phyloP scores from a whole-genome alignment of 2,329 filamentous ascomycete species.

The Metarhizium humberi region DNA sequence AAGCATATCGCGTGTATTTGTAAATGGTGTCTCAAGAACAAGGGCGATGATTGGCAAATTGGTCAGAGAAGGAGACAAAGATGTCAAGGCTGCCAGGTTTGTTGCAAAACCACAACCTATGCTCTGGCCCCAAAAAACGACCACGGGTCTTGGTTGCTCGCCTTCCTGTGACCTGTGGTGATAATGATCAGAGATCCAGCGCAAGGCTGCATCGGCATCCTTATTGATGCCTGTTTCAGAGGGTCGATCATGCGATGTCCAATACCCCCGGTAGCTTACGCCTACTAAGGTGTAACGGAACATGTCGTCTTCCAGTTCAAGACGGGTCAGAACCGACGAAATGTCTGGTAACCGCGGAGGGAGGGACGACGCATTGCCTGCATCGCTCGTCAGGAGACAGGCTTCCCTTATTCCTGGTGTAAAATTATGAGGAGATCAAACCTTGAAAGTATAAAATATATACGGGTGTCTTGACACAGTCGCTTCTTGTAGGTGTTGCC shows the following conservation, averaged over 20 bases:
- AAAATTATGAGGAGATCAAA: slow-evolving; percentile 18
- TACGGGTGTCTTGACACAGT: slow-evolving; percentile 21
- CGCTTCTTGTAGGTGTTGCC: neutral
- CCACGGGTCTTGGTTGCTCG: slow-evolving; percentile 18
- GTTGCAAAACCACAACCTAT: slow-evolving; percentile 66
- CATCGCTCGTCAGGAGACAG: neutral
- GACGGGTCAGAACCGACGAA: slow-evolving; percentile 39
- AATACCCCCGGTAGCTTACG: slow-evolving; percentile 63
- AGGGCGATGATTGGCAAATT: slow-evolving; percentile 36
- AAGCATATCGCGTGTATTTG: slow-evolving; percentile 62
- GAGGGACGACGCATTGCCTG: slow-evolving; percentile 51
- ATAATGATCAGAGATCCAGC: slow-evolving; percentile 46
- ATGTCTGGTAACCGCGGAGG: slow-evolving; percentile 48
- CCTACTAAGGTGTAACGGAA: slow-evolving; percentile 40
- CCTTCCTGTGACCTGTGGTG: slow-evolving; percentile 10
- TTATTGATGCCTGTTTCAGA: slow-evolving; percentile 61
- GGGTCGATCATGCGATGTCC: slow-evolving; percentile 64
- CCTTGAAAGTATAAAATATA: slow-evolving; percentile 52
- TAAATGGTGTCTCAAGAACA: slow-evolving; percentile 69
- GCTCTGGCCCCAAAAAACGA: slow-evolving; percentile 70
- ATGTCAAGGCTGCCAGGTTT: slow-evolving; percentile 36
- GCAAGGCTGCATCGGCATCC: slow-evolving; percentile 55
- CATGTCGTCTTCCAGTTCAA: slow-evolving; percentile 28
- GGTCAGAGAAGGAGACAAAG: slow-evolving; percentile 21
- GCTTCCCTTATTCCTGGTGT: neutral